phyloP scores from a whole-genome alignment of 2,329 filamentous ascomycete genomes.

The Magnaporthales sp. region DNA sequence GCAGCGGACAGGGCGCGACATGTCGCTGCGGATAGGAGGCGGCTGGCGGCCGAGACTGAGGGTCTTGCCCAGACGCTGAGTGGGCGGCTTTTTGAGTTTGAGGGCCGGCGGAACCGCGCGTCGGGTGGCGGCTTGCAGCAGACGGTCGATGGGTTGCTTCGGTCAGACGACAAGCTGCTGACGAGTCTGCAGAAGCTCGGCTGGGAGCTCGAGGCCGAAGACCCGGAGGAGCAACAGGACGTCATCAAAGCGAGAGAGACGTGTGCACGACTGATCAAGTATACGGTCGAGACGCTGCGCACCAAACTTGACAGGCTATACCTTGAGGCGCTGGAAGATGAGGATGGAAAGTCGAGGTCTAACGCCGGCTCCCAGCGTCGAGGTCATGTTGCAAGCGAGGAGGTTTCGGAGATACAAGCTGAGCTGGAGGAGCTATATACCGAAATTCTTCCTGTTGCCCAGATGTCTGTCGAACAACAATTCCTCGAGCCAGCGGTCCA shows the following conservation, averaged over 20 bases:
- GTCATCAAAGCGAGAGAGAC: constrained; percentile 50
- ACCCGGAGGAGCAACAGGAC: constrained; percentile 41
- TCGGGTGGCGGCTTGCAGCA: constrained; percentile 36
- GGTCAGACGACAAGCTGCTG: constrained; percentile 57
- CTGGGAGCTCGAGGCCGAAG: constrained; percentile 45
- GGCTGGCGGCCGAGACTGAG: constrained; percentile 37
- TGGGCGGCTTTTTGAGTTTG: constrained; percentile 38
- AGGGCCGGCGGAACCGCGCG: constrained; percentile 24
- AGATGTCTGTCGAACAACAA: constrained; percentile 63
- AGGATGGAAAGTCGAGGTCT: background rate
- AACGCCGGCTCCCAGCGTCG: constrained; percentile 2
- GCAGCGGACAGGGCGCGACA: constrained; percentile 26
- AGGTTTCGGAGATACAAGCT: constrained; percentile 44
- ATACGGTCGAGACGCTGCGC: constrained; percentile 44
- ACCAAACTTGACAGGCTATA: constrained; percentile 48
- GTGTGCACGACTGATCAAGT: constrained; percentile 50
- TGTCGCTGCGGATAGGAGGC: constrained; percentile 29
- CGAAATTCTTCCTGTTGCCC: constrained; percentile 60
- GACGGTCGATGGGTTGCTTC: constrained; percentile 39
- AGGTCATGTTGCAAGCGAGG: constrained; percentile 22
- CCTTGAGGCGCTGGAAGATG: constrained; percentile 33
- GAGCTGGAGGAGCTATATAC: constrained; percentile 62
- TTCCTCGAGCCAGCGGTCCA: constrained; percentile 52
- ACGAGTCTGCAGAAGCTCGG: constrained; percentile 58
- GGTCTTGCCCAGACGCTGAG: constrained; percentile 37